Evolutionary conservation across 2,329 filamentous ascomycete species (phyloP), one percentile per base, ranked within the genome.

Genomic region (Neospermospora avenae): DNA sequence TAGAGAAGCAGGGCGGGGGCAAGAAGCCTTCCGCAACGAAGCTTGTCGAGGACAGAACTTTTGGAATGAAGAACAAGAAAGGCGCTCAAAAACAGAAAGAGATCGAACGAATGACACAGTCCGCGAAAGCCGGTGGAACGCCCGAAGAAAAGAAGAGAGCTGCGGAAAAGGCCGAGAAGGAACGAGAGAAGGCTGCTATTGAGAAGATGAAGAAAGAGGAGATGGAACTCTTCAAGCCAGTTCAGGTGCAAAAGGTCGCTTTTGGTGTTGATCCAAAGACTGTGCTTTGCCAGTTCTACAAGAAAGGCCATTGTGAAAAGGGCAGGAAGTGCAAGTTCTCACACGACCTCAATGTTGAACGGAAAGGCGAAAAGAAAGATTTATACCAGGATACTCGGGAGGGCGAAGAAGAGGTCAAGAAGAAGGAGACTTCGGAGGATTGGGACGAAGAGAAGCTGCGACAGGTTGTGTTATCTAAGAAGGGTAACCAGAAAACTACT

Each of bases 41-140:
- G 61, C 58, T 81, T 46, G 90, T 92, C 65, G 91, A 95, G 65
- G 95, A 99, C 81, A 95, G 93, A 80, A 96, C 95, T 52, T 99
- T 99, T 82, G 95, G 95, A 70, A 98, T 99, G 95, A 99, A 99
- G 80, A 99, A 99, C 74, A 99, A 99, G 81, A 99, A 97, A 82
- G 95, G 95, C 68, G 89, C 86, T 59, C 87, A 85, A 55, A 93
- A 92, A 58, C 91, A 98, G 78, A 96, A 87, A 77, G 86, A 93
- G 69, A 98, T 99, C 73, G 88, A 90, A 61, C 90, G 92, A 71
- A 84, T 99, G 74, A 79, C 87, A 68, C 83, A 87, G 49, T 88
- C 92, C 70, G 83, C 87, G 55, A 86, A 88, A 67, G 82, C 84
- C 59, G 87, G 88, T 69, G 91, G 91, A 63, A 88, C 83, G n/a